A percentile compares a stretch with the other conserved stretches of the same genome.
phyloP scores from a whole-genome alignment of 1,139 yeast species.

The Kluyveromyces sp. region DNA sequence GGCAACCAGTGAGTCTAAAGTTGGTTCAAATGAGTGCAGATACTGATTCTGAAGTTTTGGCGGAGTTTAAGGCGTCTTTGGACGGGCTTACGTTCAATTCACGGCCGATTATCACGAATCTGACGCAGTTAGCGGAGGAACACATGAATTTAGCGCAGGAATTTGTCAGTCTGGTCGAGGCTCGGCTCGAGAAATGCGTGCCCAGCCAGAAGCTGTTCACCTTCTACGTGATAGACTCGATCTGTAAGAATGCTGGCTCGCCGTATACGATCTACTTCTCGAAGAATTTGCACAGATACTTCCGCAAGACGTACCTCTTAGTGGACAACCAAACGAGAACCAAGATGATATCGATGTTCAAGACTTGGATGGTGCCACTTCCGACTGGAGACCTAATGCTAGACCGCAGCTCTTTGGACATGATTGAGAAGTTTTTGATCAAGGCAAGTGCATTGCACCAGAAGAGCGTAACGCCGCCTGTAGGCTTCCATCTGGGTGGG shows the following conservation, averaged over 20 bases:
- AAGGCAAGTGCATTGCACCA: slow-evolving; percentile 44
- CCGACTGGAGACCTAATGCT: slow-evolving; percentile 54
- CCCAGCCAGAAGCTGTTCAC: slow-evolving; percentile 82
- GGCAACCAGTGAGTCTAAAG: too few relatives aligned
- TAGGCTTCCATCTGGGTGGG: slow-evolving; percentile 8
- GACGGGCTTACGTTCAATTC: slow-evolving; percentile 81
- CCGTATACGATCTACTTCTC: slow-evolving; percentile 77
- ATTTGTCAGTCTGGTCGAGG: slow-evolving; percentile 65
- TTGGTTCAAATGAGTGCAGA: slow-evolving; percentile 6
- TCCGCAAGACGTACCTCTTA: slow-evolving; percentile 68
- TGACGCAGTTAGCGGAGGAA: slow-evolving; percentile 86
- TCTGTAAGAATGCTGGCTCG: slow-evolving; percentile 81
- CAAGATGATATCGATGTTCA: slow-evolving; percentile 68
- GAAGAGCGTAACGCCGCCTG: slow-evolving; percentile 20
- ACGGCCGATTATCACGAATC: slow-evolving; percentile 76
- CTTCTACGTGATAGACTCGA: slow-evolving; percentile 82
- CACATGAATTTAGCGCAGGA: slow-evolving; percentile 70
- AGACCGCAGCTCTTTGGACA: slow-evolving; percentile 60
- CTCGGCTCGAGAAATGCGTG: slow-evolving; percentile 55
- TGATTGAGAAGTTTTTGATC: slow-evolving; percentile 66
- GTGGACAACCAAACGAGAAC: slow-evolving; percentile 71
- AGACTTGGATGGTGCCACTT: slow-evolving; percentile 75
- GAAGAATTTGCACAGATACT: slow-evolving; percentile 37
- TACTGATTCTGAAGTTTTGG: slow-evolving; percentile 13
- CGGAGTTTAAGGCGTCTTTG: slow-evolving; percentile 34